phyloP scores from a whole-genome alignment of 306 rosid species.

The Trifolium subterraneum region DNA sequence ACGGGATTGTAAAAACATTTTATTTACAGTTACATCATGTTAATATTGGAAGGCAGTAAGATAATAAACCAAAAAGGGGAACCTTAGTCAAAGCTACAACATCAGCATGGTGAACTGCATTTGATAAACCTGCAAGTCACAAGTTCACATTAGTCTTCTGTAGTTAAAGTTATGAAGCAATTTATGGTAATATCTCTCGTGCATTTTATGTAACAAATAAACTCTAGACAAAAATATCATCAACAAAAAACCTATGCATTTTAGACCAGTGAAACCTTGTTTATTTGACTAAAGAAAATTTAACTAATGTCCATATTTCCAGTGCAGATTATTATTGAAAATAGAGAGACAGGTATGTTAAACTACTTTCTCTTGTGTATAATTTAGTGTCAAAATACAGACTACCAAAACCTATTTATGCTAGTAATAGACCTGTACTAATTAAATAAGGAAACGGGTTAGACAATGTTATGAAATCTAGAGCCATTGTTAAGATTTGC shows the following conservation, averaged over 20 bases:
- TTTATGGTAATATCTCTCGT: slow-evolving; percentile 20
- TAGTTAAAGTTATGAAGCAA: slow-evolving; percentile 19
- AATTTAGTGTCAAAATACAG: not conserved
- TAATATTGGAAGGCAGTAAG: slow-evolving; percentile 29
- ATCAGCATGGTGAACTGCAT: slow-evolving; percentile 68
- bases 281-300: slow-evolving; percentile 14
- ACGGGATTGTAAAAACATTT: slow-evolving; percentile 12
- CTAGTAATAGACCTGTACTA: not conserved
- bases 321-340: slow-evolving; percentile 21
- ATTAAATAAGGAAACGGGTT: not conserved
- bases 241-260: not conserved
- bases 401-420: slow-evolving; percentile 15
- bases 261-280: slow-evolving; percentile 13
- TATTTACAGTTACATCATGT: slow-evolving; percentile 9
- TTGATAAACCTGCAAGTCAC: slow-evolving; percentile 61
- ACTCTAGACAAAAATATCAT: slow-evolving; percentile 16
- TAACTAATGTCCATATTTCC: slow-evolving; percentile 18
- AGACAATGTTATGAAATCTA: not conserved
- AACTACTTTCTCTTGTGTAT: not conserved
- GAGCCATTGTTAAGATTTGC: too few relatives aligned
- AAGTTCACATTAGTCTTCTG: slow-evolving; percentile 31
- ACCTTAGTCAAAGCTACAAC: slow-evolving; percentile 85
- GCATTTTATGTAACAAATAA: slow-evolving; percentile 5
- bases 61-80: slow-evolving; percentile 14
- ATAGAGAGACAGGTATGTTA: not conserved